A percentile compares a stretch with the other conserved stretches of the same genome.
These are phyloP conservation scores for Pterocarpus macrocarpus DNA, from an alignment of 306 rosid genomes.

Conservation along the genomic window DNA sequence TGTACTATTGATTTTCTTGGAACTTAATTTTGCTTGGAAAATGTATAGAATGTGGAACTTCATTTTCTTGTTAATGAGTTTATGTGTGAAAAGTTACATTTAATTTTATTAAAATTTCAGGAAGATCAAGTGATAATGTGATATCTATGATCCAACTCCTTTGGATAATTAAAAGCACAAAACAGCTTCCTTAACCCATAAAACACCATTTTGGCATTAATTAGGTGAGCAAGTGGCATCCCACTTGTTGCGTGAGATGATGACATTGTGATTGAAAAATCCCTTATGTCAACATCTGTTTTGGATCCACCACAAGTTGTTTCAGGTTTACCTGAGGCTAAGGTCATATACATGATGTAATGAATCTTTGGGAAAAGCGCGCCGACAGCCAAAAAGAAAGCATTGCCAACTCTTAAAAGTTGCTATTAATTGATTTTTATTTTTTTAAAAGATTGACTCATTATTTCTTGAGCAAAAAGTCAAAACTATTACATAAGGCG, in stretches of 20 bases:
- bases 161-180: constrained; percentile 19
- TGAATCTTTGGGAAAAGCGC: constrained; percentile 1
- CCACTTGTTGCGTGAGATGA: constrained; percentile 41
- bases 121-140: background rate
- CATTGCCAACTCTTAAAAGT: background rate
- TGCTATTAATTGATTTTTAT: background rate
- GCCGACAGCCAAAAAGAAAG: background rate
- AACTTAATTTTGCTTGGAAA: constrained; percentile 9
- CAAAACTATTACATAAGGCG: background rate
- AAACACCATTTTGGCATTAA: constrained; percentile 25
- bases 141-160: background rate
- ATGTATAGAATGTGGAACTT: background rate
- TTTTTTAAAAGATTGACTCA: background rate
- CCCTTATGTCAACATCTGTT: constrained; percentile 36
- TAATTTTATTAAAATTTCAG: background rate
- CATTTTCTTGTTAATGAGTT: background rate
- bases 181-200: background rate
- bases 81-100: background rate
- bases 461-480: background rate
- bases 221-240: constrained; percentile 33
- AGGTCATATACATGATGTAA: constrained; percentile 28
- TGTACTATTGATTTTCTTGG: background rate
- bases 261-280: constrained; percentile 27
- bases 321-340: constrained; percentile 30
- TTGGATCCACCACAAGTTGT: constrained; percentile 26